Percentiles rank a stretch among this genome's conserved stretches.
Evolutionary conservation across 495 filamentous ascomycete species (phyloP).

Genomic region (Lichenothelia convexa): DNA sequence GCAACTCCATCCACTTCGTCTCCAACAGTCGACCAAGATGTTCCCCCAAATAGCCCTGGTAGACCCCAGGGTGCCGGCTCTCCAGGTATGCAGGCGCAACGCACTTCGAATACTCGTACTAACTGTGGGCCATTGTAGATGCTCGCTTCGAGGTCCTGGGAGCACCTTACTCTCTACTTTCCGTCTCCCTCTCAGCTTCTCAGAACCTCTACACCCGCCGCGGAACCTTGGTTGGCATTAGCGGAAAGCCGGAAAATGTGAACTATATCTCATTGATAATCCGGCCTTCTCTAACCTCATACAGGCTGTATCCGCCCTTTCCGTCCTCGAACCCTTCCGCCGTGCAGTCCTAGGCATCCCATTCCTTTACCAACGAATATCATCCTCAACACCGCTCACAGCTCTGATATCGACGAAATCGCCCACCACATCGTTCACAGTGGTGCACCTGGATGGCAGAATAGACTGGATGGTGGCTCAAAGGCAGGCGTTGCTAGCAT

Average conservation of each 20-base stretch:
- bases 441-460: slow-evolving; percentile 82
- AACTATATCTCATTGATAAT: neutral
- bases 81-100: no score
- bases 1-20: slow-evolving; percentile 18
- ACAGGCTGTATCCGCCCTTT: slow-evolving; percentile 61
- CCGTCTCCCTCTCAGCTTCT: slow-evolving; percentile 78
- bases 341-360: slow-evolving; percentile 66
- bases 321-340: slow-evolving; percentile 63
- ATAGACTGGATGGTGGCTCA: slow-evolving; percentile 89
- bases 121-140: slow-evolving; percentile 36
- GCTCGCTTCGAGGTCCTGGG: slow-evolving; percentile 87
- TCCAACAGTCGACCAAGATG: slow-evolving; percentile 6
- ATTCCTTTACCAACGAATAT: slow-evolving; percentile 78
- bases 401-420: slow-evolving; percentile 76
- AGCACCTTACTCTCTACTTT: slow-evolving; percentile 76
- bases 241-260: slow-evolving; percentile 82
- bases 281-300: slow-evolving; percentile 19
- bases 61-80: slow-evolving; percentile 1
- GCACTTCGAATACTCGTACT: no score
- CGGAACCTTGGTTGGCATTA: slow-evolving; percentile 76
- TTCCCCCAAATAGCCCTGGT: slow-evolving; percentile 1
- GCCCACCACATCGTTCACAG: slow-evolving; percentile 61
- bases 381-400: slow-evolving; percentile 68
- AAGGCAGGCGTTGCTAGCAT: slow-evolving; percentile 69
- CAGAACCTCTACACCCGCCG: slow-evolving; percentile 81